Percentiles rank a stretch among this genome's conserved stretches.
Evolutionary conservation across 2,329 filamentous ascomycete genomes (phyloP).

Genomic region (Didymella exigua): DNA sequence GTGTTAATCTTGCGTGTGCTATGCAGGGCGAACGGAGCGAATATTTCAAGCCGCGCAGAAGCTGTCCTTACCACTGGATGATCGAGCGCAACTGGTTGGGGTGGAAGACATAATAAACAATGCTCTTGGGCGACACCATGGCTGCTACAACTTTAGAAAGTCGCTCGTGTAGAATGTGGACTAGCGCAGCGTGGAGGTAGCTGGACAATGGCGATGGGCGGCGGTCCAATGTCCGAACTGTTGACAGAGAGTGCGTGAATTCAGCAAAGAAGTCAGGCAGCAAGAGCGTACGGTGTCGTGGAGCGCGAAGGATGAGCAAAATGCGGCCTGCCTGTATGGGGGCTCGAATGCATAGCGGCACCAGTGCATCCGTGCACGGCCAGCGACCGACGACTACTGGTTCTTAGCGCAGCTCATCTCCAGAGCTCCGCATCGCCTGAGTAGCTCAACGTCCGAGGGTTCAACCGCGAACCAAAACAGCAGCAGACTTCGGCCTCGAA

Average conservation of each 20-base stretch:
- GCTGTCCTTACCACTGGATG: constrained; percentile 77
- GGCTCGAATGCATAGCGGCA: constrained; percentile 15
- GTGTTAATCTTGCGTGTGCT: constrained; percentile 14
- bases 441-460: constrained; percentile 1
- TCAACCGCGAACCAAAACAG: constrained; percentile 1
- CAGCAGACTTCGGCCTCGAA: not conserved
- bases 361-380: constrained; percentile 14
- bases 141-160: constrained; percentile 25
- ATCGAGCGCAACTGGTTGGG: constrained; percentile 79
- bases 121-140: constrained; percentile 52
- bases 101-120: constrained; percentile 76
- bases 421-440: not conserved
- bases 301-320: constrained; percentile 17
- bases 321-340: constrained; percentile 17
- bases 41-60: not conserved
- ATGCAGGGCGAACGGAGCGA: not conserved
- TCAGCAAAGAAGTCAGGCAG: constrained; percentile 20
- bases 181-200: constrained; percentile 10
- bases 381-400: not conserved
- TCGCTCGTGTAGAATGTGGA: constrained; percentile 11
- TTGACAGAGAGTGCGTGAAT: constrained; percentile 8
- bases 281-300: constrained; percentile 7
- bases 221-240: constrained; percentile 9
- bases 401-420: constrained; percentile 14
- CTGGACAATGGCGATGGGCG: constrained; percentile 4